phyloP scores from a whole-genome alignment of 768 basidiomycete genomes.

The Mycena olivaceomarginata region DNA sequence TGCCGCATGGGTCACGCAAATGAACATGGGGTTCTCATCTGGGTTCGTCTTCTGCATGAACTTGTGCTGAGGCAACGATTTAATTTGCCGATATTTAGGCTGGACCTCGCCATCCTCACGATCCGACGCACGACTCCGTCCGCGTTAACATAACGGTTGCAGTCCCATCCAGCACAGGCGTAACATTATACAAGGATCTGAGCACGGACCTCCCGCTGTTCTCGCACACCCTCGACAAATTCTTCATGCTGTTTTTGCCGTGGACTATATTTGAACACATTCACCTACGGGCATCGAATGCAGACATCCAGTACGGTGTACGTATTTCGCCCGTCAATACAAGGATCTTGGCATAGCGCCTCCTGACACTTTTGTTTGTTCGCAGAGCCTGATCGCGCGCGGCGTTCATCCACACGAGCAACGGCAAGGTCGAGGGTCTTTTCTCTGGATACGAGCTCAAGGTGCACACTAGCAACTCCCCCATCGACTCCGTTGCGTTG shows the following conservation, averaged over 20 bases:
- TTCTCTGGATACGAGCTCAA: slow-evolving; percentile 14
- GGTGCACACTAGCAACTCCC: slow-evolving; percentile 31
- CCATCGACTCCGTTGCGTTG: neutral
- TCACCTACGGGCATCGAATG: slow-evolving; percentile 22
- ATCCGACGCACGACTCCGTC: slow-evolving; percentile 11
- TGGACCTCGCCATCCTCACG: slow-evolving; percentile 31
- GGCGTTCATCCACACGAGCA: slow-evolving; percentile 28
- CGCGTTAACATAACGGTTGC: slow-evolving; percentile 25
- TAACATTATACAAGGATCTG: slow-evolving; percentile 24
- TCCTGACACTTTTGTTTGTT: neutral
- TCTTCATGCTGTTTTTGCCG: slow-evolving; percentile 16
- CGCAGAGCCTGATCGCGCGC: slow-evolving; percentile 20
- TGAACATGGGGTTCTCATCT: slow-evolving; percentile 34
- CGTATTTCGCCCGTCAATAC: neutral
- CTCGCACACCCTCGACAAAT: slow-evolving; percentile 15
- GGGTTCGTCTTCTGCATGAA: slow-evolving; percentile 19
- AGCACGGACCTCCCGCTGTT: slow-evolving; percentile 29
- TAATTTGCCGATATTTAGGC: slow-evolving; percentile 15
- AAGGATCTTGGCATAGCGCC: neutral
- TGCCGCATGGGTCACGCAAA: slow-evolving; percentile 19
- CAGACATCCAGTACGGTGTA: slow-evolving; percentile 23
- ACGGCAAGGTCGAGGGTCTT: slow-evolving; percentile 21
- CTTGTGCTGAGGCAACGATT: neutral
- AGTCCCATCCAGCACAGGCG: slow-evolving; percentile 7
- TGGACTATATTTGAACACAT: slow-evolving; percentile 8